phyloP scores from a whole-genome alignment of 106 monocot genomes.

The Dioscorea alata region DNA sequence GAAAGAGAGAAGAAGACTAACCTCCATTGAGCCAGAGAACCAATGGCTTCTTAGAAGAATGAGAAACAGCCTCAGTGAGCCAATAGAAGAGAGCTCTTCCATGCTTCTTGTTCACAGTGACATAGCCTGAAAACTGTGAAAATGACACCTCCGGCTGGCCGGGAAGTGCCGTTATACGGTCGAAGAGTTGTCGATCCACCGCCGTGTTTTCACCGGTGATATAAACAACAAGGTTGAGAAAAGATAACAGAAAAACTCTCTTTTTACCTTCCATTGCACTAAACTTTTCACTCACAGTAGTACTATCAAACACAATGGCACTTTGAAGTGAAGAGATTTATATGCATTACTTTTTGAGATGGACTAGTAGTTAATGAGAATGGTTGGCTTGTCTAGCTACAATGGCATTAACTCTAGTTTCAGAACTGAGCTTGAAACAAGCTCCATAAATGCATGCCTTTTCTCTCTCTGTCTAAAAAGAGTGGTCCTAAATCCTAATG shows the following conservation, averaged over 20 bases:
- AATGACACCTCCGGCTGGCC: slow-evolving; percentile 77
- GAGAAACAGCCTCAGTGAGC: slow-evolving; percentile 62
- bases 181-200: slow-evolving; percentile 5
- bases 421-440: slow-evolving; percentile 1
- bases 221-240: not conserved
- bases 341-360: not conserved
- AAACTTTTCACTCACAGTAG: not conserved
- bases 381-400: slow-evolving; percentile 8
- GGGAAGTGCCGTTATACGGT: slow-evolving; percentile 49
- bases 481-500: not conserved
- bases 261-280: slow-evolving; percentile 1
- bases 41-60: slow-evolving; percentile 60
- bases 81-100: slow-evolving; percentile 95
- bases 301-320: not conserved
- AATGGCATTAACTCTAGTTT: slow-evolving; percentile 24
- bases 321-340: too few relatives aligned
- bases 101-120: slow-evolving; percentile 64
- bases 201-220: not conserved
- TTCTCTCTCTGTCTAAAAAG: not conserved
- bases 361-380: slow-evolving; percentile 11
- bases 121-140: slow-evolving; percentile 80
- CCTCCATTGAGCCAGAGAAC: slow-evolving; percentile 99
- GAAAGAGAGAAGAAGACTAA: slow-evolving; percentile 6
- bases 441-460: not conserved
- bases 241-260: not conserved